Evolutionary conservation across 306 rosid species (phyloP), one percentile per base, ranked within the genome.

Genomic region (Vigna nakashimae): DNA sequence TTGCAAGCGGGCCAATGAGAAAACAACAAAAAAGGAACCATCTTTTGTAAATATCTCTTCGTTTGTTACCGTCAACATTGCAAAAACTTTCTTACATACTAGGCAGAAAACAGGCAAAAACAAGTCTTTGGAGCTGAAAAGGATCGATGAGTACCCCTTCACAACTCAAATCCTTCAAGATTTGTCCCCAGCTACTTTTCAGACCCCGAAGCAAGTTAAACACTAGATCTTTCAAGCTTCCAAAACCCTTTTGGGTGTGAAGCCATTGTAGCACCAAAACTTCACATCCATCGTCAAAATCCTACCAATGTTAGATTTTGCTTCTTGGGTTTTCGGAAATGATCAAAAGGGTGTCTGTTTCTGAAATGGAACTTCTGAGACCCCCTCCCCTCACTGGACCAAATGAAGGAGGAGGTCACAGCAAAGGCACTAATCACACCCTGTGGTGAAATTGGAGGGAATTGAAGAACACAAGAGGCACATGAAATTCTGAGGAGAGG

Each of bases 401-500:
- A 42, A 6, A 45, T n/a, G 57, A 64, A 71, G 67, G 69, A 57
- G 62, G 22, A 66, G 12, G 59, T 67, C 60, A 74, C 73, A 72
- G 22, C 38, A 65, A 28, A 59, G 40, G 36, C 65, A 26, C 65
- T 59, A 11, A 58, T 36, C 65, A 82, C 26, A 75, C 62, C 38
- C 64, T 67, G 57, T 55, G 51, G 78, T 49, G 74, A 36, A 72
- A 85, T 74, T 75, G 65, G 78, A 82, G 83, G 86, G 85, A 75
- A 86, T 30, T 80, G 75, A 63, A 82, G 70, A 78, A 65, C 77
- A 76, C 60, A 69, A 59, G 79, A 81, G 65, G 86, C 84, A 84
- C 83, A 84, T 86, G 85, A 79, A 82, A 83, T 57, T 82, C 83
- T 85, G 90, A 65, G 85, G 49, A 65, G 83, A 80, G 62, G 78